Conservation (phyloP, 163 green algal genomes). For the Botryococcus braunii region DNA sequence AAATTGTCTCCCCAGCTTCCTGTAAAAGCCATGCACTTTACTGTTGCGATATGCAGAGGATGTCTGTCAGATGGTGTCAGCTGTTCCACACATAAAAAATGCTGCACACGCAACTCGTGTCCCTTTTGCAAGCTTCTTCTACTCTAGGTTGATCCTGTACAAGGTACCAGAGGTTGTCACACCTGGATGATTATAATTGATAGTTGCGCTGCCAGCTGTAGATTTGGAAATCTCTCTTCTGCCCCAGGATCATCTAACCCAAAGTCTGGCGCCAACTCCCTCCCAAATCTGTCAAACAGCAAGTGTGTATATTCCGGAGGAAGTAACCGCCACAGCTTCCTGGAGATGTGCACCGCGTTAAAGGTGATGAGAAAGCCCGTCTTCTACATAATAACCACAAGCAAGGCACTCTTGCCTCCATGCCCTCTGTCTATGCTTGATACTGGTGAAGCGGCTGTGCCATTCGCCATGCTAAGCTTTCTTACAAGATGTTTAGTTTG, state of each 20-base stretch:
- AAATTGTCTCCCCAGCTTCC: constrained; percentile 70
- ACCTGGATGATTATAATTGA: constrained; percentile 37
- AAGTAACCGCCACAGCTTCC: constrained; percentile 81
- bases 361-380: neutral
- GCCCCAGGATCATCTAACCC: constrained; percentile 2
- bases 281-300: constrained; percentile 41
- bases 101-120: neutral
- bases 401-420: too few relatives aligned
- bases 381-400: neutral
- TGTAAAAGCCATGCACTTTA: constrained; percentile 24
- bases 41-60: neutral
- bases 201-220: constrained; percentile 21
- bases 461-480: neutral
- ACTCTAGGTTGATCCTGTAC: neutral
- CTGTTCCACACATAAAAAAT: neutral
- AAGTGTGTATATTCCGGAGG: constrained; percentile 51
- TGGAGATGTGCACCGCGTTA: constrained; percentile 37
- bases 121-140: neutral
- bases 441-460: neutral
- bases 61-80: neutral
- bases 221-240: constrained; percentile 18
- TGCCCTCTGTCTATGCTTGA: neutral
- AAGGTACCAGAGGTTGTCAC: neutral
- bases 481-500: neutral
- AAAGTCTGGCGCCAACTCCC: constrained; percentile 34